Percentiles rank a stretch among this genome's conserved stretches.
Conservation (phyloP, 2,329 filamentous ascomycete genomes). For the Cercospora brassicicola region DNA sequence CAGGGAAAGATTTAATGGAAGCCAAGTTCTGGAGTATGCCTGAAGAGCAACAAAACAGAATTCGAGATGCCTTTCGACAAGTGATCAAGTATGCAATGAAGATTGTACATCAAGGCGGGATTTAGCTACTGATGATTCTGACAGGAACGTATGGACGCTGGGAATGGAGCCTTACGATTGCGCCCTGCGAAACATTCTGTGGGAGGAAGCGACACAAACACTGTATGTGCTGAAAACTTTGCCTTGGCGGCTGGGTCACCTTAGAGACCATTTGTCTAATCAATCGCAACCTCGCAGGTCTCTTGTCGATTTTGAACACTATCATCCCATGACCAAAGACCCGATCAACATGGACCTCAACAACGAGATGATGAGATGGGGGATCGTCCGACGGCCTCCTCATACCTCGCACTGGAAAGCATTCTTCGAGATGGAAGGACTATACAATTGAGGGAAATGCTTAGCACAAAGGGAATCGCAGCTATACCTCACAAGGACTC, state of each 20-base stretch:
- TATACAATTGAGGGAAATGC: background rate
- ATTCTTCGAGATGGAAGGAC: conserved; percentile 21
- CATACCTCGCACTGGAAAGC: conserved; percentile 26
- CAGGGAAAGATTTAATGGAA: conserved; percentile 34
- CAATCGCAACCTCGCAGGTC: conserved; percentile 16
- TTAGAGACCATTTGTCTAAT: background rate
- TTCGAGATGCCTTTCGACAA: conserved; percentile 29
- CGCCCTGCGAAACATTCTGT: conserved; percentile 37
- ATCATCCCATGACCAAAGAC: conserved; percentile 27
- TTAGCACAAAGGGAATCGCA: no score
- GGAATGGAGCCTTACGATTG: conserved; percentile 37
- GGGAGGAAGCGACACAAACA: conserved; percentile 27
- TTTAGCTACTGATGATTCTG: background rate
- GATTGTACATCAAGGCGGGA: no score
- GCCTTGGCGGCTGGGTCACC: background rate
- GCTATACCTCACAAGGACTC: background rate
- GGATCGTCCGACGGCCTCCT: conserved; percentile 31
- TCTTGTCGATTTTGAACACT: conserved; percentile 39
- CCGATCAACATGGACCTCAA: conserved; percentile 31
- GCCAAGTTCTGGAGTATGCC: conserved; percentile 34
- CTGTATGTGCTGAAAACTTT: conserved; percentile 8
- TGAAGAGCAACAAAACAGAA: conserved; percentile 24
- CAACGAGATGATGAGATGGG: conserved; percentile 35
- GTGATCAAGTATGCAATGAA: conserved; percentile 26
- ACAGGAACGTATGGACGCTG: conserved; percentile 30